phyloP scores from a whole-genome alignment of 1,284 basidiomycete genomes.

The Bondarzewia mesenterica region DNA sequence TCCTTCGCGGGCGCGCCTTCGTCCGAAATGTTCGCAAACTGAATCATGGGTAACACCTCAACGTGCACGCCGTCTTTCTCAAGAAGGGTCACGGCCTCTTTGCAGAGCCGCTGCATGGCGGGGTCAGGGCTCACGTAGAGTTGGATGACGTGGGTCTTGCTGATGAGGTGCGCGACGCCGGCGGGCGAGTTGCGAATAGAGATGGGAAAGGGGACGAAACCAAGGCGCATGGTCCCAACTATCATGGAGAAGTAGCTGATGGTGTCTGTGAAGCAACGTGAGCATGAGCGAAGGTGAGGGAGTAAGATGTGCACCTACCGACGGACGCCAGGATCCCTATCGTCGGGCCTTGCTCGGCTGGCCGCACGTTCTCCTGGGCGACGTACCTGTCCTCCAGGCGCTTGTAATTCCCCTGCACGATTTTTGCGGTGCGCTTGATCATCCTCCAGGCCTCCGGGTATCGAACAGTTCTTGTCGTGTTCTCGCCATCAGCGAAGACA shows the following conservation, averaged over 20 bases:
- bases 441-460: background rate
- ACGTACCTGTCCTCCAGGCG: background rate
- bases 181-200: background rate
- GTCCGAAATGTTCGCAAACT: background rate
- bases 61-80: background rate
- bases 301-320: background rate
- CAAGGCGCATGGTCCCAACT: constrained; percentile 14
- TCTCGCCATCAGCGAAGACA: background rate
- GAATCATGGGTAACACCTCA: constrained; percentile 1
- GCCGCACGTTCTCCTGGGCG: background rate
- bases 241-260: constrained; percentile 14
- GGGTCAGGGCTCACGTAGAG: constrained; percentile 2
- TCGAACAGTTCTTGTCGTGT: background rate
- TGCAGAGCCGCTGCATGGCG: constrained; percentile 2
- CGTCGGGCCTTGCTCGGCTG: background rate
- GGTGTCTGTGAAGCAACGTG: constrained; percentile 11
- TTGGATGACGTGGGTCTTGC: background rate
- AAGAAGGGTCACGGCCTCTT: background rate
- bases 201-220: constrained; percentile 7
- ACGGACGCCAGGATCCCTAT: constrained; percentile 3
- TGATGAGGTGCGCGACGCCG: constrained; percentile 4
- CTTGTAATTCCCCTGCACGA: background rate
- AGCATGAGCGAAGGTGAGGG: background rate
- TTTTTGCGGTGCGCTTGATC: background rate
- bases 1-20: background rate